These are phyloP conservation scores for Pistacia integerrima DNA, from an alignment of 345 rosid genomes.

Conservation along the genomic window DNA sequence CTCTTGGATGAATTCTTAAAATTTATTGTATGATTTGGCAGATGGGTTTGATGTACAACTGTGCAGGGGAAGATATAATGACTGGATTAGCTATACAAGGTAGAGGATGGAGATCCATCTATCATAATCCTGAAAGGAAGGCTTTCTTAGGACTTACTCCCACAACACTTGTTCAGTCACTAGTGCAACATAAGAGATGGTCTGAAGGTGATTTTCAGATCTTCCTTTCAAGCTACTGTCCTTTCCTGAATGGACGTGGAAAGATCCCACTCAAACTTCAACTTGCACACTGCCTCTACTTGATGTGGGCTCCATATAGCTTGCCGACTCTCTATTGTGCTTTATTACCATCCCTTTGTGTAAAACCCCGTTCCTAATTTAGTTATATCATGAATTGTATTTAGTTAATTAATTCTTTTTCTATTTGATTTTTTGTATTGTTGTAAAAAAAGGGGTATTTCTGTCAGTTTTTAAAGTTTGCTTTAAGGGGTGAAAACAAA, in stretches of 20 bases:
- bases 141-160: constrained; percentile 48
- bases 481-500: no score
- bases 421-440: no score
- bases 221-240: constrained; percentile 34
- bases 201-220: constrained; percentile 45
- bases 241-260: constrained; percentile 30
- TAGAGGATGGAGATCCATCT: constrained; percentile 47
- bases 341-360: constrained; percentile 41
- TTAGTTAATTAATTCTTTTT: no score
- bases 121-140: constrained; percentile 33
- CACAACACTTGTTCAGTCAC: constrained; percentile 28
- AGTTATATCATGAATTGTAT: no score
- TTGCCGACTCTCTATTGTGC: constrained; percentile 36
- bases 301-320: constrained; percentile 37
- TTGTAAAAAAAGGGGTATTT: no score
- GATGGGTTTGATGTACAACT: constrained; percentile 48
- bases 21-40: constrained; percentile 9
- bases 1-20: background rate
- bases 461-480: no score
- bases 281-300: constrained; percentile 22
- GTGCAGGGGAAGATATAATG: constrained; percentile 44
- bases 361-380: no score
- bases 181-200: constrained; percentile 53
- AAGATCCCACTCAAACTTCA: constrained; percentile 34
- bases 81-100: constrained; percentile 43